These are phyloP conservation scores for Gaeumannomyces tritici DNA, from an alignment of 2,329 filamentous ascomycete genomes.

Conservation along the genomic window DNA sequence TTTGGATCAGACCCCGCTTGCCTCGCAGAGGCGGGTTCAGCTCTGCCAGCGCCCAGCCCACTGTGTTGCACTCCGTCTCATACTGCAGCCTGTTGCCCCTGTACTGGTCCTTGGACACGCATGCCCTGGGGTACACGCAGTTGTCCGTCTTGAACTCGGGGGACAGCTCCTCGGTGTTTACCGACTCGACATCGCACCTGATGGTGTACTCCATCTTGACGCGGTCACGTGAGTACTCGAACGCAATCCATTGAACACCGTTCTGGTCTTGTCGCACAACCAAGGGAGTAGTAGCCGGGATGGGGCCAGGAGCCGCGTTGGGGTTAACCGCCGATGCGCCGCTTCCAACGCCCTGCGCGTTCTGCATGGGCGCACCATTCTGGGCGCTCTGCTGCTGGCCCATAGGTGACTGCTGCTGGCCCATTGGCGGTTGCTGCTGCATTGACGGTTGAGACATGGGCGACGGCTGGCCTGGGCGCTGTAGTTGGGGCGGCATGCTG, in stretches of 20 bases:
- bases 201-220: slow-evolving; percentile 99
- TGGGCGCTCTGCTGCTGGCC: slow-evolving; percentile 17
- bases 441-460: slow-evolving; percentile 22
- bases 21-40: slow-evolving; percentile 84
- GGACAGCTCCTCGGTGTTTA: slow-evolving; percentile 77
- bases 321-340: slow-evolving; percentile 57
- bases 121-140: slow-evolving; percentile 93
- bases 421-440: slow-evolving; percentile 12
- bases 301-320: slow-evolving; percentile 88
- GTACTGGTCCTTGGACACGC: slow-evolving; percentile 92
- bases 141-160: slow-evolving; percentile 96
- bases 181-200: slow-evolving; percentile 92
- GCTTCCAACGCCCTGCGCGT: slow-evolving; percentile 28
- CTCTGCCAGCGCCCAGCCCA: slow-evolving; percentile 97
- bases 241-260: slow-evolving; percentile 97
- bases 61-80: slow-evolving; percentile 97
- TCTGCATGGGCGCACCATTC: slow-evolving; percentile 31
- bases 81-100: slow-evolving; percentile 91
- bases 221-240: slow-evolving; percentile 92
- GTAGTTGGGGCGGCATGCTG: slow-evolving; percentile 47
- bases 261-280: slow-evolving; percentile 93
- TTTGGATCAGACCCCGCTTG: slow-evolving; percentile 91
- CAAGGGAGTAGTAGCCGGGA: slow-evolving; percentile 89
- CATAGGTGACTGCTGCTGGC: slow-evolving; percentile 17
- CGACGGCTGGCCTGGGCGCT: slow-evolving; percentile 43